Percentiles rank a stretch among this genome's conserved stretches.
Evolutionary conservation across 2,329 filamentous ascomycete species (phyloP).

Genomic region (Trichoderma brevicompactum): DNA sequence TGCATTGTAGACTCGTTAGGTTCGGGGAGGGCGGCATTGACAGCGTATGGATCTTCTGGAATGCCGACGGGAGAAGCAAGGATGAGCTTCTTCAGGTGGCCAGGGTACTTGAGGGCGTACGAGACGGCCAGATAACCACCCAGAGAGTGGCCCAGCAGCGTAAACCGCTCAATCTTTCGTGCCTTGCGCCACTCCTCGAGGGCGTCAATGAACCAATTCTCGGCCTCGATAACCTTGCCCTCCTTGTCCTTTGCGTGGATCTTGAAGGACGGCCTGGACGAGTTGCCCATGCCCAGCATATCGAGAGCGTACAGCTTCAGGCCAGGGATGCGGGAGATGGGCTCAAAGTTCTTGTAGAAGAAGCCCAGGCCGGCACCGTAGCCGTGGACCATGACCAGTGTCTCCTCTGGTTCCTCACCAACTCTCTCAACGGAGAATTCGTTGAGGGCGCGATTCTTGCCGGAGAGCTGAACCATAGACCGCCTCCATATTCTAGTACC

Average conservation of each 20-base stretch:
- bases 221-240: slow-evolving; percentile 83
- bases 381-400: slow-evolving; percentile 92
- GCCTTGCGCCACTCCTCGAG: slow-evolving; percentile 93
- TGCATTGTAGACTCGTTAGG: slow-evolving; percentile 72
- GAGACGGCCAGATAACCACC: slow-evolving; percentile 94
- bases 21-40: slow-evolving; percentile 79
- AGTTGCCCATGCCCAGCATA: slow-evolving; percentile 92
- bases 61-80: slow-evolving; percentile 93
- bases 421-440: slow-evolving; percentile 89
- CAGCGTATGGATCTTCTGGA: slow-evolving; percentile 90
- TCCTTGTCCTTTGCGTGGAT: slow-evolving; percentile 81
- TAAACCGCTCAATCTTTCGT: slow-evolving; percentile 90
- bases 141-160: slow-evolving; percentile 87
- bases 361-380: slow-evolving; percentile 96
- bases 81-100: slow-evolving; percentile 92
- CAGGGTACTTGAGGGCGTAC: slow-evolving; percentile 95
- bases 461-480: slow-evolving; percentile 79
- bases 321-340: slow-evolving; percentile 74
- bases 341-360: slow-evolving; percentile 98
- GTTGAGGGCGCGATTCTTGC: slow-evolving; percentile 86
- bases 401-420: slow-evolving; percentile 78
- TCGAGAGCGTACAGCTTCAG: slow-evolving; percentile 96
- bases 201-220: slow-evolving; percentile 94
- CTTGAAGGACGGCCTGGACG: slow-evolving; percentile 79
- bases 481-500: slow-evolving; percentile 85